phyloP scores from a whole-genome alignment of 139 green algal genomes.

The Chlorella sp. region DNA sequence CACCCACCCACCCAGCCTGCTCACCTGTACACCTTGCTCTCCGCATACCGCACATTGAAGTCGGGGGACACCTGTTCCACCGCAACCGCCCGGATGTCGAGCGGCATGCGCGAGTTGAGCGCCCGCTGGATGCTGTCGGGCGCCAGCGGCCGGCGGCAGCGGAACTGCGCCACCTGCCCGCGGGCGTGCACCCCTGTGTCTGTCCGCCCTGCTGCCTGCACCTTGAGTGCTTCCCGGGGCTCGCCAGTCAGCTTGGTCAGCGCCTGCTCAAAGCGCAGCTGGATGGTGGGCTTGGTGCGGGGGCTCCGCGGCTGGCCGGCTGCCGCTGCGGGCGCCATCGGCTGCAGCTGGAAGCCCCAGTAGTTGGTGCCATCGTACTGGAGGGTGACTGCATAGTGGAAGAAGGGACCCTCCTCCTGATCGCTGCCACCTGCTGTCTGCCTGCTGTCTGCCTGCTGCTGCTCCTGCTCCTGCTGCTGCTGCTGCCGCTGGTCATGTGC shows the following conservation, averaged over 20 bases:
- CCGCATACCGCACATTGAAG: constrained; percentile 74
- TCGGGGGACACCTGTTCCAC: constrained; percentile 55
- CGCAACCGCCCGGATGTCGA: constrained; percentile 61
- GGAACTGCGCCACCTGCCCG: constrained; percentile 75
- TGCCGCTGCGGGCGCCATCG: background rate
- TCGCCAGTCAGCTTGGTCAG: constrained; percentile 54
- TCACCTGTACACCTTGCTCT: constrained; percentile 64
- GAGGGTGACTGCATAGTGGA: constrained; percentile 36
- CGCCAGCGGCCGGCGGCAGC: constrained; percentile 35
- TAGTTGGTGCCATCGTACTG: constrained; percentile 63
- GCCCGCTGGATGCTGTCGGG: constrained; percentile 37
- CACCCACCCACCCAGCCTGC: too few species aligned
- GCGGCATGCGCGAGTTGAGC: constrained; percentile 69
- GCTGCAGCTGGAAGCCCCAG: constrained; percentile 64
- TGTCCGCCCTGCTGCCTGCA: constrained; percentile 79
- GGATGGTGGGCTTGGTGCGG: constrained; percentile 44
- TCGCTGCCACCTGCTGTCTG: background rate
- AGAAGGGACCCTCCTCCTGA: background rate
- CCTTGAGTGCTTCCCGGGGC: constrained; percentile 49
- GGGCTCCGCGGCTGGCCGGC: background rate
- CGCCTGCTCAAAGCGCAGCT: constrained; percentile 62
- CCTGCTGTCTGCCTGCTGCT: background rate
- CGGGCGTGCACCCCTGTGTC: constrained; percentile 86
- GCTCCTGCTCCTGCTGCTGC: background rate
- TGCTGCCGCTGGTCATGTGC: background rate